phyloP scores from a whole-genome alignment of 2,329 filamentous ascomycete genomes.

The Alternaria rosae region DNA sequence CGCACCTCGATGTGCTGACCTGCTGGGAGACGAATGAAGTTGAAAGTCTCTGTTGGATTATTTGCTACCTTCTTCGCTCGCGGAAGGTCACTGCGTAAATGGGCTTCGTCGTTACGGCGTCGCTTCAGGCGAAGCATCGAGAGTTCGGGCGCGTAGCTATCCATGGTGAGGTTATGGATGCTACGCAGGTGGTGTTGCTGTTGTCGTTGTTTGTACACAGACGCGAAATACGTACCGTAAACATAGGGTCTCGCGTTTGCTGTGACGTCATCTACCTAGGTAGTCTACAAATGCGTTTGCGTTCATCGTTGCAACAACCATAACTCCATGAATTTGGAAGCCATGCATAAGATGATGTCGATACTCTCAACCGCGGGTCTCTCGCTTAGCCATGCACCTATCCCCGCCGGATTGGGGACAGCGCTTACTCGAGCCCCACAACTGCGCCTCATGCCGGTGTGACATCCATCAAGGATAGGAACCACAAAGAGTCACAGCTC shows the following conservation, averaged over 20 bases:
- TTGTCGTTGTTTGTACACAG: not conserved
- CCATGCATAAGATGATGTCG: too few species aligned
- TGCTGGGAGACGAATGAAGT: not conserved
- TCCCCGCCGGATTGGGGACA: not conserved
- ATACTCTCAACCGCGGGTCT: too few species aligned
- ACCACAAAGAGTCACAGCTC: not conserved
- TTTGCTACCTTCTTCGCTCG: not conserved
- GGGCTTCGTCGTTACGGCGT: not conserved
- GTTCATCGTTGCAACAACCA: too few species aligned
- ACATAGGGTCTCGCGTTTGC: not conserved
- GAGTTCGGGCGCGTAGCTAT: not conserved
- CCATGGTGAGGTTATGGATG: not conserved
- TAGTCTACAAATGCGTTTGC: not conserved
- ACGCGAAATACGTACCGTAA: not conserved
- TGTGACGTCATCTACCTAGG: not conserved
- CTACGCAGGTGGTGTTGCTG: not conserved
- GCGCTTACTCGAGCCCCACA: not conserved
- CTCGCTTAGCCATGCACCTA: not conserved
- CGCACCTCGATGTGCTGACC: not conserved
- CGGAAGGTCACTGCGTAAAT: not conserved
- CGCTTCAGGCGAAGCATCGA: not conserved
- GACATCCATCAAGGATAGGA: not conserved
- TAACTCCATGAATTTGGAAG: too few species aligned
- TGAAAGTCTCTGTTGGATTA: not conserved
- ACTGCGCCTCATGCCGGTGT: not conserved